Evolutionary conservation across 2,329 filamentous ascomycete species (phyloP), one percentile per base, ranked within the genome.

Genomic region (Coleophoma crateriformis): DNA sequence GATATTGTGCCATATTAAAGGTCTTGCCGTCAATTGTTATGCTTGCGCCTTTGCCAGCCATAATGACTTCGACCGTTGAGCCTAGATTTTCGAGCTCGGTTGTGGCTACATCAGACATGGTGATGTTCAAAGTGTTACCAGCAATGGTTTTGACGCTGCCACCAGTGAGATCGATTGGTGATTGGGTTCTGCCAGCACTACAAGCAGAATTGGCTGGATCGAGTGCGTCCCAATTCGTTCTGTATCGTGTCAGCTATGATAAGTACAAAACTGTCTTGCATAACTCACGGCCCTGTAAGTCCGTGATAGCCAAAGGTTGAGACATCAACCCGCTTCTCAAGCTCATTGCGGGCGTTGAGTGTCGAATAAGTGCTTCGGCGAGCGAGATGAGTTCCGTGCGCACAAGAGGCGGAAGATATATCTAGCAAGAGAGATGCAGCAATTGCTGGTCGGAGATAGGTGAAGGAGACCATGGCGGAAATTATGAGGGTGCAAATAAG

Each of bases 1-100:
- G 79, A 66, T 81, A 82, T 56, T 82, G 79, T 43, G 52, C 49
- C 17, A 59, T 41, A 13, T 53, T 51, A 14, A 54, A 55, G 45
- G 40, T 42, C 47, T 52, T 50, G 14, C 51, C 54, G 17, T 37
- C 49, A 7, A 56, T 45, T 14, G 27, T 20, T n/a, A 38, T 32
- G 20, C n/a, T 48, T 3, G 44, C 51, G 15, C 46, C 44, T 45
- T 53, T 53, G 22, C 55, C 57, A 15, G 52, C 49, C 50, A 58
- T 58, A 10, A 56, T 43, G 20, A 58, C 56, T 39, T 58, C 56
- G 27, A 58, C 50, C 4, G 52, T 58, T n/a, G 50, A 51, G 14
- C 56, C 56, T 15, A 56, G 20, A 35, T 58, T 58, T 46, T 58
- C 54, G 38, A 58, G 56, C 35, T 58, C 54, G 3, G 55, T 50